These are phyloP conservation scores for Lachnellula subtilissima DNA, from an alignment of 2,329 filamentous ascomycete genomes.

Conservation along the genomic window DNA sequence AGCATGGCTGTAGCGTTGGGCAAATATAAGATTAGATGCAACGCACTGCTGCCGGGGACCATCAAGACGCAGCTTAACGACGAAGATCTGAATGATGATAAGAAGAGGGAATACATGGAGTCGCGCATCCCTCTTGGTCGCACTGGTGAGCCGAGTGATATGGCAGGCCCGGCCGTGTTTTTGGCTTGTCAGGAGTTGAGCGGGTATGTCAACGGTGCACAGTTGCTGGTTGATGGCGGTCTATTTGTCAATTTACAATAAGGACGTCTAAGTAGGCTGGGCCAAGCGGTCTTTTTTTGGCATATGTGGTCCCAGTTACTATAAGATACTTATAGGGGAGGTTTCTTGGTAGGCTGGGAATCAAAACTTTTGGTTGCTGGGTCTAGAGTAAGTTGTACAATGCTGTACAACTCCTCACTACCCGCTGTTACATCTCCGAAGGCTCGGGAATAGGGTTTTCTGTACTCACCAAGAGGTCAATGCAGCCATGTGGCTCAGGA, in stretches of 20 bases:
- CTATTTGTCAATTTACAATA: slow-evolving; percentile 85
- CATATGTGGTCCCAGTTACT: not conserved
- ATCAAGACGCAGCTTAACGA: slow-evolving; percentile 83
- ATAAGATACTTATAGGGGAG: too few species aligned
- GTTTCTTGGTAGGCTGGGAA: too few species aligned
- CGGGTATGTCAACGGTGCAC: slow-evolving; percentile 75
- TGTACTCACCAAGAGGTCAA: too few species aligned
- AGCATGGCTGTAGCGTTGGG: slow-evolving; percentile 75
- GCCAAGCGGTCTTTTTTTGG: not conserved
- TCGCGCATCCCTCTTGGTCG: slow-evolving; percentile 73
- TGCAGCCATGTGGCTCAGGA: too few species aligned
- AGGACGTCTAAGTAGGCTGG: slow-evolving; percentile 1
- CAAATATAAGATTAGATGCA: slow-evolving; percentile 71
- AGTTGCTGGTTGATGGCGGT: slow-evolving; percentile 82
- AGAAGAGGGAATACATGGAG: slow-evolving; percentile 75
- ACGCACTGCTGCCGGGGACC: slow-evolving; percentile 77
- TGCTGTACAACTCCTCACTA: too few species aligned
- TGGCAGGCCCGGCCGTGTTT: slow-evolving; percentile 82
- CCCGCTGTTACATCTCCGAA: too few species aligned
- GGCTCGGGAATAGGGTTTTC: too few species aligned
- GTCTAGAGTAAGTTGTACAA: not conserved
- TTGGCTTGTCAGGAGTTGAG: slow-evolving; percentile 74
- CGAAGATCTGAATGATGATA: slow-evolving; percentile 67
- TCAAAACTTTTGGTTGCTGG: not conserved
- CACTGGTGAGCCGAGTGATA: slow-evolving; percentile 65